These are phyloP conservation scores for Arthroderma sp. DNA, from an alignment of 2,329 filamentous ascomycete species.

Conservation along the genomic window DNA sequence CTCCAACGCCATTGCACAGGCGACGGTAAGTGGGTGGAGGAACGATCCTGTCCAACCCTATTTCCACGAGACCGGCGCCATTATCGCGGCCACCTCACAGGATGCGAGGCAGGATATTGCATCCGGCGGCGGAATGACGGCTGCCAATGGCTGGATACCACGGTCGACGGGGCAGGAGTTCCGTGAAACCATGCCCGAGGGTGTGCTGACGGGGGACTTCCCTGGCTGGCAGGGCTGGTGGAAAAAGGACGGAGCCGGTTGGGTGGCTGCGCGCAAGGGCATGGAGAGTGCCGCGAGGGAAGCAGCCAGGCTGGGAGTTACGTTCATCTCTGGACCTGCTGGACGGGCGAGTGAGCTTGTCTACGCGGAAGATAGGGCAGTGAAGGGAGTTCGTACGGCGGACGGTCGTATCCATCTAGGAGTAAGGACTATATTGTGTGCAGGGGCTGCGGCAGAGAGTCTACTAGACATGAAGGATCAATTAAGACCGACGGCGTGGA, in stretches of 20 bases:
- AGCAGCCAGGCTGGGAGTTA: constrained; percentile 27
- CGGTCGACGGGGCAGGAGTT: background rate
- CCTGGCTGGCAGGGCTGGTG: background rate
- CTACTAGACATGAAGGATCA: constrained; percentile 43
- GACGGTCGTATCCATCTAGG: constrained; percentile 34
- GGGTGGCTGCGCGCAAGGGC: background rate
- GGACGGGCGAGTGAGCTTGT: constrained; percentile 33
- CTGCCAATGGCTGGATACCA: background rate
- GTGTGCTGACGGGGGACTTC: background rate
- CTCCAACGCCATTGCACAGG: background rate
- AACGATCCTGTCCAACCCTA: background rate
- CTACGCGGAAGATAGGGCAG: constrained; percentile 25
- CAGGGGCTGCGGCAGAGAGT: constrained; percentile 38
- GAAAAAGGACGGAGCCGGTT: background rate
- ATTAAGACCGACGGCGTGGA: constrained; percentile 44
- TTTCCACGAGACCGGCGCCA: background rate
- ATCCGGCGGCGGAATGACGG: background rate
- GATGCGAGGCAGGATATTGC: background rate
- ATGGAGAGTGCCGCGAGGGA: background rate
- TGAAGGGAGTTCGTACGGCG: constrained; percentile 32
- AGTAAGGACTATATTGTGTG: constrained; percentile 37
- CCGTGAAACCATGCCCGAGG: background rate
- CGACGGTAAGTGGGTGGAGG: background rate
- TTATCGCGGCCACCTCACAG: background rate
- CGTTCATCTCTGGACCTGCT: constrained; percentile 34